Evolutionary conservation across 2,329 filamentous ascomycete species (phyloP).

Genomic region (Lecanicillium sp.): DNA sequence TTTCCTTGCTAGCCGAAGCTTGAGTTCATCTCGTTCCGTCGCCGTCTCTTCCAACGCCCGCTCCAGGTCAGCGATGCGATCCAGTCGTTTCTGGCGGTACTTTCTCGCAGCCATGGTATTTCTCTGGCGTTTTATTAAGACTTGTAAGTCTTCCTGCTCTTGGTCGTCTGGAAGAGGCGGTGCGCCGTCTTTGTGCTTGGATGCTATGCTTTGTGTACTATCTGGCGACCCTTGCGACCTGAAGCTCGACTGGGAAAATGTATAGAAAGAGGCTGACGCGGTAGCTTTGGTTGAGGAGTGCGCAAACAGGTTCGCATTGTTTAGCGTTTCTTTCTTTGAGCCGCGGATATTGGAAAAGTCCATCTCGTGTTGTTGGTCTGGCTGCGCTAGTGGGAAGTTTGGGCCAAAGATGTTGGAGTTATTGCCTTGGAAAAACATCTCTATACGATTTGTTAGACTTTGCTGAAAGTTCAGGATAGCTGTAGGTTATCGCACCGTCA

Average conservation of each 20-base stretch:
- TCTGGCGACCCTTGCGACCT: conserved; percentile 7
- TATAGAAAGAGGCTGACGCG: background rate
- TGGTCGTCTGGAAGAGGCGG: conserved; percentile 13
- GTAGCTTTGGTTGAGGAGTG: background rate
- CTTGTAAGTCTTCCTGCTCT: conserved; percentile 17
- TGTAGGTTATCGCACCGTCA: background rate
- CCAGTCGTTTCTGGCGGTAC: conserved; percentile 63
- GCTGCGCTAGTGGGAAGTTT: no score
- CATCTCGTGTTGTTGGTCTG: no score
- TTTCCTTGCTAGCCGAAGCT: conserved; percentile 52
- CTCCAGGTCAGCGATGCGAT: conserved; percentile 57
- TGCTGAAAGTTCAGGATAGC: no score
- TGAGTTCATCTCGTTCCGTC: conserved; percentile 55
- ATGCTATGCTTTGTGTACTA: conserved; percentile 2
- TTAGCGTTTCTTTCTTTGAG: no score
- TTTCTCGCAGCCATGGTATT: conserved; percentile 67
- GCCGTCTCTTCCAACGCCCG: conserved; percentile 49
- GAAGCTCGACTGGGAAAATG: background rate
- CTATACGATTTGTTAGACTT: no score
- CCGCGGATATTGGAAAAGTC: no score
- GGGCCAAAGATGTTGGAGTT: background rate
- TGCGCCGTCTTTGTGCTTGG: conserved; percentile 1
- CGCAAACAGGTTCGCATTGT: background rate
- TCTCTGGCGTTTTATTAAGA: conserved; percentile 50
- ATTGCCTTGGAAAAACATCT: conserved; percentile 7